Base-by-base conservation (phyloP, 495 filamentous ascomycete species). In the Jackrogersella multiformis region DNA sequence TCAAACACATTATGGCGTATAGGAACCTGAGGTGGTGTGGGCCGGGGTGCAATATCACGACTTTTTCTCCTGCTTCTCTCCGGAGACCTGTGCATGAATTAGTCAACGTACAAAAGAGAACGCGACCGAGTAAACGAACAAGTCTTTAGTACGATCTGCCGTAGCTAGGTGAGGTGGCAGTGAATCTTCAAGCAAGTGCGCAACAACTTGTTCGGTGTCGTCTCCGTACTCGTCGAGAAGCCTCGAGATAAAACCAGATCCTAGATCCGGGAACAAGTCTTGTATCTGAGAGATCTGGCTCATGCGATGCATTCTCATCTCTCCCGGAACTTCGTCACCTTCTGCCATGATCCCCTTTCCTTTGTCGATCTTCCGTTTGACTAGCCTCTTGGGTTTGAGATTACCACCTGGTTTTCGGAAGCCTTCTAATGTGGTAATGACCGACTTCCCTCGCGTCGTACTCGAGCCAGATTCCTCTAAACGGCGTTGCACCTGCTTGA, bases 211-310 rank as follows among this genome's bases (percentile, higher is more conserved):
- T 72, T 98, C 95, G 0, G 90, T 84, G 75, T 92, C 81, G 68
- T 94, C 86, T 57, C 79, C 72, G 78, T 95, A 95, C 72, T 89
- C 87, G 65, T 95, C 90, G 2, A 98, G 82, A 13, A 97, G 83
- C 62, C 86, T 87, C 13, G 89, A 80, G 38, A 98, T 79, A 75
- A 97, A 98, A 4, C 86, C 90, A 5, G 91, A 87, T 2, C 94
- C 95, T 6, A 99, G 83, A 59, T 94, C 87, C 0, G 95, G 93
- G 76, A 99, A 97, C 21, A 99, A 81, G 70, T 99, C 95, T 72
- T 97, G 93, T 35, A 99, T 82, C 77, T 94, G 91, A 5, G 88
- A 89, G 48, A 97, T 86, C 24, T 94, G 85, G 70, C 87, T 92
- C 86, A 94, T 89, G 24, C 85, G 88, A 78, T 97, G 92, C 41